Evolutionary conservation across 2,329 filamentous ascomycete species (phyloP).

Genomic region (Ambrosiella cleistominuta): DNA sequence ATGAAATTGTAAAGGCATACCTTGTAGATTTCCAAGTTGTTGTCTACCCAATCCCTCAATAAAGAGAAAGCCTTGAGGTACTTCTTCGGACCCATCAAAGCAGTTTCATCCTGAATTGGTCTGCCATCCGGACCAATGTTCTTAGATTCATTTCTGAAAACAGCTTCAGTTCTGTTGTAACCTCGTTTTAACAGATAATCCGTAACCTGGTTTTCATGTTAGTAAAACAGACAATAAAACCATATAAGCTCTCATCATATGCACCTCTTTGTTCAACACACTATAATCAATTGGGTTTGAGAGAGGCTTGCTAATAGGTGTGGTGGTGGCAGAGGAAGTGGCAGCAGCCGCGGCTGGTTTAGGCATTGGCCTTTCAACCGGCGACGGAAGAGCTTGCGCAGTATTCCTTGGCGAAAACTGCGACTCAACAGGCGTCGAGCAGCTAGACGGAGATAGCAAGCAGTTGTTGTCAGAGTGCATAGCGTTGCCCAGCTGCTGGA

Average conservation of each 20-base stretch:
- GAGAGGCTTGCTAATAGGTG: too few species aligned
- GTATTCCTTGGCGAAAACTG: too few species aligned
- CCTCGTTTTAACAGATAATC: slow-evolving; percentile 94
- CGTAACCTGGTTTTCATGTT: slow-evolving; percentile 39
- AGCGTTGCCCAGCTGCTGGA: too few species aligned
- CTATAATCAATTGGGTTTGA: too few species aligned
- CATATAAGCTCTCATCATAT: neutral
- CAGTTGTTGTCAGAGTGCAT: too few species aligned
- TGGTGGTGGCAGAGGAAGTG: too few species aligned
- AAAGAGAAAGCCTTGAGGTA: slow-evolving; percentile 60
- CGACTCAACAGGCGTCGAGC: too few species aligned
- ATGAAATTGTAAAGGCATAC: slow-evolving; percentile 24
- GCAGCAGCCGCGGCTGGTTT: neutral
- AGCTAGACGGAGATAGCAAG: too few species aligned
- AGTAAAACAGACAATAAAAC: too few species aligned
- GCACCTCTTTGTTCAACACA: neutral
- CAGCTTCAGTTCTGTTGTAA: slow-evolving; percentile 80
- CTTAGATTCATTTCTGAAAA: slow-evolving; percentile 78
- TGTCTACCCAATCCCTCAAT: slow-evolving; percentile 70
- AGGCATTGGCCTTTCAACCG: neutral
- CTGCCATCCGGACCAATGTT: slow-evolving; percentile 67
- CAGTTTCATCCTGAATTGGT: slow-evolving; percentile 45
- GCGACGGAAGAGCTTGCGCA: too few species aligned
- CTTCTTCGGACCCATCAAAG: slow-evolving; percentile 52
- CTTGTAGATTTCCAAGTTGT: slow-evolving; percentile 88